Base-by-base conservation (phyloP, 2,329 filamentous ascomycete species). In the Clarireedia homoeocarpa region DNA sequence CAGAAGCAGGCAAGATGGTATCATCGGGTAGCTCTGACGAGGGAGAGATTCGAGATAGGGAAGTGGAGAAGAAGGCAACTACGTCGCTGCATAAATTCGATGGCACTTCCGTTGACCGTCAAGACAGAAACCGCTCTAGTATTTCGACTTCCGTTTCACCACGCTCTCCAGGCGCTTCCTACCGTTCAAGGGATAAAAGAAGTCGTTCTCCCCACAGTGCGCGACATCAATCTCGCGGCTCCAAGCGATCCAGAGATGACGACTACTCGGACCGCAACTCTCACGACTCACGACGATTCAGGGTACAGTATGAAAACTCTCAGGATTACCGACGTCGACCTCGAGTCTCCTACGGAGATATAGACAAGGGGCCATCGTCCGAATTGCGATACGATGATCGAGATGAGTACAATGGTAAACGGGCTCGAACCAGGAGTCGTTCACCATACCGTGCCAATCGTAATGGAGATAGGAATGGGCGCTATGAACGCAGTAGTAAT, bases 31-130 rank as follows among this genome's bases (percentile, higher is more conserved):
- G 85, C 75, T 89, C 88, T 69, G 89, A 89, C 73, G 89, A 95
- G 75, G 89, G 90, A 75, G 90, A 95, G 78, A 90, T 92, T 73
- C 75, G 86, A 72, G 88, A 91, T 75, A 82, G 82, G 75, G 79
- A 80, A 74, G 80, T 78, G 78, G 80, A 82, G 75, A 94, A 94
- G 89, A 94, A 94, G 89, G 89, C 89, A 94, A 88, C 87, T 89
- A 86, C 85, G 84, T 85, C 86, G 85, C 83, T 85, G 80, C 78
- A 80, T 79, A 80, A 80, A 73, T 75, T 81, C 80, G 83, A 85
- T 81, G 81, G 84, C 86, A 85, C 77, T 82, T 84, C 81, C 82
- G 85, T 95, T 95, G 88, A 95, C 89, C 88, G 86, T 83, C 84
- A 79, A 80, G 82, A 87, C 88, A 95, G 90, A 91, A 80, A 74